Evolutionary conservation across 495 filamentous ascomycete genomes (phyloP).

Genomic region (Penicillium coprophilum): DNA sequence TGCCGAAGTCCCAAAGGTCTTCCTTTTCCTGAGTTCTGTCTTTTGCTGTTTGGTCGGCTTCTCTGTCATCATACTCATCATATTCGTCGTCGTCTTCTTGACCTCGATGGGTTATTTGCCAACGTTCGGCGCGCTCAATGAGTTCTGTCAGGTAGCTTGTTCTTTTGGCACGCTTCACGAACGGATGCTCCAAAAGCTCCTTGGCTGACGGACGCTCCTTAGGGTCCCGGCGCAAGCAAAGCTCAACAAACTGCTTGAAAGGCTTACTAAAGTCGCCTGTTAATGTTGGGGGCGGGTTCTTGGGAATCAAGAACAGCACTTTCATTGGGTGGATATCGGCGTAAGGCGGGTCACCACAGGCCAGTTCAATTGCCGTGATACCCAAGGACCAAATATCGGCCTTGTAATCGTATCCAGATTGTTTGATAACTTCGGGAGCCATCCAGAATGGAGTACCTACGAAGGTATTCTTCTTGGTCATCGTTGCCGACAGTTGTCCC

Average conservation of each 20-base stretch:
- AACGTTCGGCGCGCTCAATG: constrained; percentile 85
- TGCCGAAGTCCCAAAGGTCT: constrained; percentile 95
- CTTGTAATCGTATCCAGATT: constrained; percentile 97
- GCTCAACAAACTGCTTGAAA: constrained; percentile 93
- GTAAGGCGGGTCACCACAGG: constrained; percentile 91
- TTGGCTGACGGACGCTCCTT: constrained; percentile 81
- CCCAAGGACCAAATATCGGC: constrained; percentile 99
- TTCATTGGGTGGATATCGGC: constrained; percentile 99
- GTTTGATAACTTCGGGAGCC: constrained; percentile 98
- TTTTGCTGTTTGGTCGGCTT: constrained; percentile 42
- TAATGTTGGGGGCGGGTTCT: constrained; percentile 81
- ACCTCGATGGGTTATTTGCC: constrained; percentile 58
- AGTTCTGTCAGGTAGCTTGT: constrained; percentile 88
- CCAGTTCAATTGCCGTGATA: constrained; percentile 92
- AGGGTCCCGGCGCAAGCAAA: constrained; percentile 84
- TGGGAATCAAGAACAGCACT: constrained; percentile 93
- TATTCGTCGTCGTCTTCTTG: constrained; percentile 57
- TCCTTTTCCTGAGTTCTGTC: constrained; percentile 35
- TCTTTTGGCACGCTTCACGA: constrained; percentile 85
- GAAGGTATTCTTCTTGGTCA: constrained; percentile 99
- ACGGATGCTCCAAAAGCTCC: constrained; percentile 86
- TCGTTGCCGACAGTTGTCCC: constrained; percentile 95
- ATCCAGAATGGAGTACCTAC: constrained; percentile 99
- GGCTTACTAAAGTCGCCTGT: constrained; percentile 83
- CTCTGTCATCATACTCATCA: constrained; percentile 54